Evolutionary conservation across 2,329 filamentous ascomycete genomes (phyloP), one percentile per base, ranked within the genome.

Genomic region (Aspergillus costaricaensis): DNA sequence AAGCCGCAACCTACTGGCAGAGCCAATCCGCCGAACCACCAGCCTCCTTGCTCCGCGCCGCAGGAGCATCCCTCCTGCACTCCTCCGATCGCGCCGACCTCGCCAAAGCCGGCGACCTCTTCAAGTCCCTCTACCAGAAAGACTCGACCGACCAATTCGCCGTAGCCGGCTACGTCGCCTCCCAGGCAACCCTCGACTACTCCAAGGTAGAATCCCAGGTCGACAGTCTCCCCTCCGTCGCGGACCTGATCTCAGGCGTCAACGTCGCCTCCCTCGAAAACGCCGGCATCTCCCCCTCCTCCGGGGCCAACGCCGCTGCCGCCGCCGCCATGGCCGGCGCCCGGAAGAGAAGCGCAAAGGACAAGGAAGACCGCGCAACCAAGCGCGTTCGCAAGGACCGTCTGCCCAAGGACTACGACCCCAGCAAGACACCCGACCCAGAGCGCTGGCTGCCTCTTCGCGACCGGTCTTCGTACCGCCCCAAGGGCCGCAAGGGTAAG

Each of bases 391-490:
- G 80, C 32, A 80, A 80, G 64, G 80, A 79, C 19, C 74, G 78
- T 49, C 68, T 81, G 19, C 80, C 80, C 8, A 82, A 81, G 70
- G 77, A 82, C 58, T 80, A 77, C 59, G 91, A 92, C 61, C 85
- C 91, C 55, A 86, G 84, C 68, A 96, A 92, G 81, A 88, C 87
- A 65, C 85, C 91, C 36, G 95, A 99, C 75, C 88, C 92, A 0
- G 95, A 99, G 78, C 85, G 95, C 64, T 99, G 95, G 95, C 79
- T 99, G 62, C 94, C 95, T 12, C 82, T 98, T 70, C 88, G 90
- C 55, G 95, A 99, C 74, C 85, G 95, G 59, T 95, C 91, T 68
- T 91, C 87, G 43, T 99, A 96, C 77, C 83, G 90, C 51, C 92
- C 93, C 7, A 96, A 95, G 80, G 92, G 92, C 5, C 92, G 90